These are phyloP conservation scores for Cruciata laevipes DNA, from an alignment of 257 asterid genomes.

Conservation along the genomic window DNA sequence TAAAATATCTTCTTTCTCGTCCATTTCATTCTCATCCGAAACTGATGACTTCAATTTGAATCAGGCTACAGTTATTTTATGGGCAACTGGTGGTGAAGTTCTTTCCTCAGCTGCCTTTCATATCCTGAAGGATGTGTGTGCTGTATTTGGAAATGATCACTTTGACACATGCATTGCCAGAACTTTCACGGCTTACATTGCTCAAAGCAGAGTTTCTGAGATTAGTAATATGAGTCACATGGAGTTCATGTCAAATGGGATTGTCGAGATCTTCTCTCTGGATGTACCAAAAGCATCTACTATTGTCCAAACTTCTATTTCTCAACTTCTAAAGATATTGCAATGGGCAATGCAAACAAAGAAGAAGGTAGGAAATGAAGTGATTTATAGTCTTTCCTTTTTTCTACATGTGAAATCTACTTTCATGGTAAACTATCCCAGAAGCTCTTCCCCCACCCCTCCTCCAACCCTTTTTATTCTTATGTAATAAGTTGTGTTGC, in stretches of 20 bases:
- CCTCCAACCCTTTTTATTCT: not conserved
- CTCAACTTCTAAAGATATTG: constrained; percentile 60
- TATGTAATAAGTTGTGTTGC: not conserved
- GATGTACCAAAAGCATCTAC: constrained; percentile 62
- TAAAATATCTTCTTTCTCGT: not conserved
- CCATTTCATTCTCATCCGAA: not conserved
- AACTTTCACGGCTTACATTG: constrained; percentile 47
- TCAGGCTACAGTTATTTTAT: constrained; percentile 78
- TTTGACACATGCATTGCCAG: constrained; percentile 63
- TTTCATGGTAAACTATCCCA: not conserved
- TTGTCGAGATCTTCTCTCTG: constrained; percentile 62
- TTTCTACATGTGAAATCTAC: not conserved
- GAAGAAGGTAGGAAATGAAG: constrained; percentile 51
- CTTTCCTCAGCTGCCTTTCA: constrained; percentile 68
- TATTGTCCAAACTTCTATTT: constrained; percentile 58
- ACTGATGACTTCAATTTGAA: constrained; percentile 18
- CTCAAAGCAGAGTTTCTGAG: constrained; percentile 58
- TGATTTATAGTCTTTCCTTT: not conserved
- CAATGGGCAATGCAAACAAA: constrained; percentile 55
- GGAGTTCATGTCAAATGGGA: constrained; percentile 61
- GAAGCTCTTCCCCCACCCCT: too few species aligned
- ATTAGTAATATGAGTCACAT: constrained; percentile 46
- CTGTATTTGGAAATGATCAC: constrained; percentile 39
- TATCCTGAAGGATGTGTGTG: constrained; percentile 48
- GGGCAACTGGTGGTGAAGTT: constrained; percentile 69